These are phyloP conservation scores for Aspergillus sp. DNA, from an alignment of 2,329 filamentous ascomycete species.

Conservation along the genomic window DNA sequence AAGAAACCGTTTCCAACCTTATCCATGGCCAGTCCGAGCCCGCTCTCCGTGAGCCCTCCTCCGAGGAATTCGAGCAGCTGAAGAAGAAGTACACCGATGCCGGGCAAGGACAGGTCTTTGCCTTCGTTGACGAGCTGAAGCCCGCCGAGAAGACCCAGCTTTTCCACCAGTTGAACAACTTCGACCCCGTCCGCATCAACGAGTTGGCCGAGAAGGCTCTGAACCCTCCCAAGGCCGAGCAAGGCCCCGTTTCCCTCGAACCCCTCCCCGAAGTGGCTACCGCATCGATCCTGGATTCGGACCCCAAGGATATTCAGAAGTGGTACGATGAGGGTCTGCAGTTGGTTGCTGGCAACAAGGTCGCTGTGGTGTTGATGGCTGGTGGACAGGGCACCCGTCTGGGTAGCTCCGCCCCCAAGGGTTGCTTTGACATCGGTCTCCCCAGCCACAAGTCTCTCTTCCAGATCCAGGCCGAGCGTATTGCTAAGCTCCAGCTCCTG, in stretches of 20 bases:
- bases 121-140: constrained; percentile 81
- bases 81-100: constrained; percentile 72
- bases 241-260: constrained; percentile 64
- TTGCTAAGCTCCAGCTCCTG: constrained; percentile 79
- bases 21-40: constrained; percentile 44
- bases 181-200: constrained; percentile 87
- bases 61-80: constrained; percentile 67
- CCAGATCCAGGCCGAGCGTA: constrained; percentile 95
- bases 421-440: constrained; percentile 94
- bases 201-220: constrained; percentile 79
- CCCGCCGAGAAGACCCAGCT: constrained; percentile 73
- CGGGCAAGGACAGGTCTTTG: constrained; percentile 78
- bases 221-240: constrained; percentile 66
- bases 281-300: constrained; percentile 89
- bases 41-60: constrained; percentile 54
- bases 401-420: constrained; percentile 93
- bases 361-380: constrained; percentile 91
- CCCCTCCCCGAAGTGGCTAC: constrained; percentile 83
- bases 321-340: constrained; percentile 77
- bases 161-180: constrained; percentile 76
- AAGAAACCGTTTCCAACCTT: constrained; percentile 51
- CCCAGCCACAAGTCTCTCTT: constrained; percentile 93
- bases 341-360: constrained; percentile 67
- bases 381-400: constrained; percentile 94
- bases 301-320: constrained; percentile 70